Percentiles rank a stretch among this genome's conserved stretches.
phyloP scores from a whole-genome alignment of 179 eudicot species.

The Carnegiea gigantea region DNA sequence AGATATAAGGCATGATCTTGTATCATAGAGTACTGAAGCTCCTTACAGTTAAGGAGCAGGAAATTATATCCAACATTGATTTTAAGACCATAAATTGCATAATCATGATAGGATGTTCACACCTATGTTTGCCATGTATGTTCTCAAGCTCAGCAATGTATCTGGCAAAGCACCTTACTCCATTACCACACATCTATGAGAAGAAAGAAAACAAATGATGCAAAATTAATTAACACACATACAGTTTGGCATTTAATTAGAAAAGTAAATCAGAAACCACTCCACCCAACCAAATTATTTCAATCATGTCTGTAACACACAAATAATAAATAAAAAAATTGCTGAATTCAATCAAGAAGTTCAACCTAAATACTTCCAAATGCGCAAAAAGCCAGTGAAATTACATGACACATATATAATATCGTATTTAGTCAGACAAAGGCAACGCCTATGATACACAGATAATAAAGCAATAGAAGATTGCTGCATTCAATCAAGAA shows the following conservation, averaged over 20 bases:
- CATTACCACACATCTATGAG: conserved; percentile 96
- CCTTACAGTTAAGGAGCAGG: not conserved
- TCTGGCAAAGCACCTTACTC: conserved; percentile 97
- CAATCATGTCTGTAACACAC: not conserved
- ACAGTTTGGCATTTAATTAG: not conserved
- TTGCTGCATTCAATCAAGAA: no score
- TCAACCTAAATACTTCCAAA: not conserved
- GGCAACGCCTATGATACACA: no score
- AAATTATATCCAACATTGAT: not conserved
- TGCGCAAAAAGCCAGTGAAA: not conserved
- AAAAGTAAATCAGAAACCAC: not conserved
- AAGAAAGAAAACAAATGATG: not conserved
- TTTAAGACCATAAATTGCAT: not conserved
- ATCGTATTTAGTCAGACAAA: no score
- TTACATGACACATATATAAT: no score
- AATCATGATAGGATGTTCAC: not conserved
- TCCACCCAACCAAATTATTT: not conserved
- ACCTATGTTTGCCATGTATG: conserved; percentile 80
- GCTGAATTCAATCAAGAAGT: not conserved
- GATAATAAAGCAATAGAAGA: no score
- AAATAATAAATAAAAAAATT: not conserved
- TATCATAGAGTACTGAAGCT: not conserved
- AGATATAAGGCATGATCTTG: no score
- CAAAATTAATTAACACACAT: not conserved
- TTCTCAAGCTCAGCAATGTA: conserved; percentile 83